A percentile compares a stretch with the other conserved stretches of the same genome.
Evolutionary conservation across 768 basidiomycete genomes (phyloP).

Genomic region (Leccinum obscurum): DNA sequence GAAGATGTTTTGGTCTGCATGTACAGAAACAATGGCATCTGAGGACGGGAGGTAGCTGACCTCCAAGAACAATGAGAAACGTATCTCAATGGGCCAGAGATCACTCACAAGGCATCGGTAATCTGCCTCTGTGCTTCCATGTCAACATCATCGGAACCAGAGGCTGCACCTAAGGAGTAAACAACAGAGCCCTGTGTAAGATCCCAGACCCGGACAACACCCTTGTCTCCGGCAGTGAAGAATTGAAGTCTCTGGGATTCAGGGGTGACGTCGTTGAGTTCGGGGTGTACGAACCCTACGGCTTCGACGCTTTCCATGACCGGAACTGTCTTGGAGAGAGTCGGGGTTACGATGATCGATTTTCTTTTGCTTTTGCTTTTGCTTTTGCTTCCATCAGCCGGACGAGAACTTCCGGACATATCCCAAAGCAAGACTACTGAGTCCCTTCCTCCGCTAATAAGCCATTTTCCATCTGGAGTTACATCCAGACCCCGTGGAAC

Average conservation of each 20-base stretch:
- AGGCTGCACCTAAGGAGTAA: slow-evolving; percentile 52
- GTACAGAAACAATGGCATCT: slow-evolving; percentile 75
- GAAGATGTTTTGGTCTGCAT: slow-evolving; percentile 96
- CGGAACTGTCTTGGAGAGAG: slow-evolving; percentile 76
- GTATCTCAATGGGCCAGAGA: slow-evolving; percentile 1
- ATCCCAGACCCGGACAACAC: slow-evolving; percentile 85
- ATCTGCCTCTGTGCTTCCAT: slow-evolving; percentile 87
- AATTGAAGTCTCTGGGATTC: slow-evolving; percentile 52
- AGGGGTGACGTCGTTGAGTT: slow-evolving; percentile 43
- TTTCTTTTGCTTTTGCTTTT: slow-evolving; percentile 42
- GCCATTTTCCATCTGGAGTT: slow-evolving; percentile 82
- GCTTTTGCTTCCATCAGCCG: slow-evolving; percentile 18
- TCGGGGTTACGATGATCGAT: slow-evolving; percentile 49
- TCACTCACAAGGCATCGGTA: slow-evolving; percentile 73
- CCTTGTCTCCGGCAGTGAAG: slow-evolving; percentile 92
- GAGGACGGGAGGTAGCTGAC: slow-evolving; percentile 66
- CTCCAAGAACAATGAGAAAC: slow-evolving; percentile 18
- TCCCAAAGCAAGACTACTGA: slow-evolving; percentile 95
- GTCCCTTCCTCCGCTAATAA: slow-evolving; percentile 90
- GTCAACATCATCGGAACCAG: slow-evolving; percentile 39
- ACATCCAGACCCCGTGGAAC: slow-evolving; percentile 91
- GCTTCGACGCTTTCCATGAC: slow-evolving; percentile 86
- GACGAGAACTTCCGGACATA: slow-evolving; percentile 35
- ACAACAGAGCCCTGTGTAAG: slow-evolving; percentile 62
- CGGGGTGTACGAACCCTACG: slow-evolving; percentile 64